Base-by-base conservation (phyloP, 495 filamentous ascomycete genomes). In the Lepraria neglecta region DNA sequence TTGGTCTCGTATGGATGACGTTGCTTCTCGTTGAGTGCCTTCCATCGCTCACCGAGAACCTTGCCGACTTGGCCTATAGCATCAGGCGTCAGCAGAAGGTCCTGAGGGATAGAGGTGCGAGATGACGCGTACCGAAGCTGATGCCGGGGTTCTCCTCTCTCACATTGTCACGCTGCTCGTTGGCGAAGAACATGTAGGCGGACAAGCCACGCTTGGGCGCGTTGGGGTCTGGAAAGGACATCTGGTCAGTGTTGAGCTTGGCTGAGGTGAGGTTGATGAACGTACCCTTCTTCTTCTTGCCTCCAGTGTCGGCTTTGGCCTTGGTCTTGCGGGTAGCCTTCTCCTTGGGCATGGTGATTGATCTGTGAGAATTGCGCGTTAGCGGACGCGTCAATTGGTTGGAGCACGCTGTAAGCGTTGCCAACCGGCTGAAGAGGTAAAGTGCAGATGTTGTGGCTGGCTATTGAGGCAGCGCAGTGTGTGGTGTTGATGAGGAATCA, bases 101-200 rank as follows among this genome's bases (percentile, higher is more conserved):
- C 21, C 4, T 21, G 24, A 24, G 24, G 40, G 53, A 63, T 52
- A 64, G 53, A 51, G 5, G 6, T 1, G 33, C 43, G 19, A 48
- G 28, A 28, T 51, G 67, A 38, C 2, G 0, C 80, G 63, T 87
- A 96, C 91, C 94, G 76, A 99, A 99, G 60, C 85, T 85, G 78
- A 99, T 96, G 61, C 92, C 92, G 6, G 95, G 92, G 82, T 99
- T 97, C 76, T 99, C 94, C 72, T 95, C 89, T 70, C 92, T 89
- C 67, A 99, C 94, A 74, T 94, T 95, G 68, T 97, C 94, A 67
- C 94, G 91, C 75, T 96, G 88, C 74, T 97, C 95, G 69, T 97
- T 97, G 82, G 94, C 94, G 73, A 99, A 99, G 85, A 97, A 99
- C 94, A 99, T 99, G 84, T 99, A 99, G 56, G 95, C 94, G 24